A percentile compares a stretch with the other conserved stretches of the same genome.
Conservation (phyloP, 2,329 filamentous ascomycete species). For the Aspergillus calidoustus region DNA sequence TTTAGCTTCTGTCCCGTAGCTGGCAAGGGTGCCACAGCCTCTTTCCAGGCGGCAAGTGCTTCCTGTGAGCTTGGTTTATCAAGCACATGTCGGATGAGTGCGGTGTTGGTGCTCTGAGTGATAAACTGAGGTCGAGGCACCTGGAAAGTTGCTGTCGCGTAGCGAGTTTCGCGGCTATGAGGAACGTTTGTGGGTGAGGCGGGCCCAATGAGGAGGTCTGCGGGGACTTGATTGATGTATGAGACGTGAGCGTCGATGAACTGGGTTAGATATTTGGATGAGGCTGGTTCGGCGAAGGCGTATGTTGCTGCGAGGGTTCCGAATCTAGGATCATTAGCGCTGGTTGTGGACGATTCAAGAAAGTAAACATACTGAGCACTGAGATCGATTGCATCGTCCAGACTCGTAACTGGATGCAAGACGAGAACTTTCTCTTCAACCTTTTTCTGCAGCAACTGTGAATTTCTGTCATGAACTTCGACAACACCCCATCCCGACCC, state of each 20-base stretch:
- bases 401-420: constrained; percentile 53
- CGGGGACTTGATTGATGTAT: constrained; percentile 63
- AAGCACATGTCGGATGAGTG: constrained; percentile 21
- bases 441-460: constrained; percentile 44
- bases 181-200: constrained; percentile 38
- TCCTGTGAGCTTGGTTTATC: constrained; percentile 23
- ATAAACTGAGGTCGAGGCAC: constrained; percentile 51
- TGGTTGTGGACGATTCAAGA: neutral
- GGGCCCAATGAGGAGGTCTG: constrained; percentile 52
- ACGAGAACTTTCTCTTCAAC: constrained; percentile 48
- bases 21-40: constrained; percentile 42
- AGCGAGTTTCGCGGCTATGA: constrained; percentile 47
- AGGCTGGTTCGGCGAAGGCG: constrained; percentile 54
- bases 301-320: constrained; percentile 54
- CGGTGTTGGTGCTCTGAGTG: constrained; percentile 22
- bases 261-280: constrained; percentile 64
- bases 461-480: constrained; percentile 34
- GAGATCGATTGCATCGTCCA: constrained; percentile 61
- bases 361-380: constrained; percentile 37
- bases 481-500: constrained; percentile 36
- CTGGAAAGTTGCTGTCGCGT: constrained; percentile 52
- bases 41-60: constrained; percentile 28
- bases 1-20: constrained; percentile 32
- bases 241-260: constrained; percentile 57
- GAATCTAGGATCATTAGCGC: constrained; percentile 17